A percentile compares a stretch with the other conserved stretches of the same genome.
Evolutionary conservation across 1,139 yeast genomes (phyloP).

Genomic region (Taphrina communis): DNA sequence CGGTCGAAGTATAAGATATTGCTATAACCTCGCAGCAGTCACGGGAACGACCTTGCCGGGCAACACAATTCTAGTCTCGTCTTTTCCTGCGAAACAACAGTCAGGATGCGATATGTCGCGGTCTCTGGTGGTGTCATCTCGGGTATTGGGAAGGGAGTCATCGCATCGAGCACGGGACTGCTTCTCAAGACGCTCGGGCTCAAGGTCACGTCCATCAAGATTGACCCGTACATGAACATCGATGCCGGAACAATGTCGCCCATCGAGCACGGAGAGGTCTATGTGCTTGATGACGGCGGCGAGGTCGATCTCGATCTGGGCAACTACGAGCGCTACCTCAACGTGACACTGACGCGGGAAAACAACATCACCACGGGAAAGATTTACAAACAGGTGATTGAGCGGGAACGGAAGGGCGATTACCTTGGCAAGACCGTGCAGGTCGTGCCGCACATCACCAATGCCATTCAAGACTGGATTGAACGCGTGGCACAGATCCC

Average conservation of each 20-base stretch:
- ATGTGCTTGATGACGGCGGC: conserved; percentile 97
- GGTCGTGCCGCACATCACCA: conserved; percentile 96
- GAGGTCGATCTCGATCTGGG: conserved; percentile 98
- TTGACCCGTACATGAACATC: conserved; percentile 98
- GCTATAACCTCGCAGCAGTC: too few species aligned
- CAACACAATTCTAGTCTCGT: neutral
- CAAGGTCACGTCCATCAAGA: conserved; percentile 94
- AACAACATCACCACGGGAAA: conserved; percentile 99
- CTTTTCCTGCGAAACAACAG: neutral
- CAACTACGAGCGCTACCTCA: conserved; percentile 94
- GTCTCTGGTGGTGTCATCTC: conserved; percentile 79
- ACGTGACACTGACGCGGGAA: conserved; percentile 87
- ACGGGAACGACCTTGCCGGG: too few species aligned
- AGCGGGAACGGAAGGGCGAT: conserved; percentile 94
- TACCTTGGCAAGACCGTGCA: conserved; percentile 99
- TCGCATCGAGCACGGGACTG: conserved; percentile 96
- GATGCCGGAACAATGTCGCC: conserved; percentile 99
- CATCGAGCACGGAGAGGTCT: conserved; percentile 97
- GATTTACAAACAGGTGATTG: conserved; percentile 90
- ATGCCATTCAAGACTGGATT: conserved; percentile 98
- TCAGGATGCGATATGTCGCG: conserved; percentile 91
- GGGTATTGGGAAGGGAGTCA: conserved; percentile 95
- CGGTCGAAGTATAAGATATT: too few species aligned
- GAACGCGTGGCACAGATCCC: conserved; percentile 90
- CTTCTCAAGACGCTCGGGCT: conserved; percentile 90